A percentile compares a stretch with the other conserved stretches of the same genome.
These are phyloP conservation scores for Orbilia quercus DNA, from an alignment of 2,329 filamentous ascomycete species.

Conservation along the genomic window DNA sequence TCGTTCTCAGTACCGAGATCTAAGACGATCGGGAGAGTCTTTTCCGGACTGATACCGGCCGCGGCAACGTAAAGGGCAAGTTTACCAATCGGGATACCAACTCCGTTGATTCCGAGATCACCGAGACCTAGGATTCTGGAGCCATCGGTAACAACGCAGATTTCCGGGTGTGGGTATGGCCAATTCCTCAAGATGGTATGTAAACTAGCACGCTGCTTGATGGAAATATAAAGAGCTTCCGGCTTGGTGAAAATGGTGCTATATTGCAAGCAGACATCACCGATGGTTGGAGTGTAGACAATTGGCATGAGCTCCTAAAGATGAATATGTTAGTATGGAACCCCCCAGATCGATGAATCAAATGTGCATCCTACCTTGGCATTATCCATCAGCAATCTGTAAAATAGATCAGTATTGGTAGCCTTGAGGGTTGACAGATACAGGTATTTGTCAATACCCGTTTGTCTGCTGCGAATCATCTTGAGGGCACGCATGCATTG, in stretches of 20 bases:
- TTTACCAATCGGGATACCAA: constrained; percentile 98
- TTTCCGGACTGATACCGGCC: constrained; percentile 90
- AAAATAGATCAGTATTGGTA: constrained; percentile 83
- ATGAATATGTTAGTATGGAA: constrained; percentile 1
- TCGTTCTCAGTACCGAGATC: constrained; percentile 75
- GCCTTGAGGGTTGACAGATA: constrained; percentile 81
- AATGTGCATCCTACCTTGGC: constrained; percentile 65
- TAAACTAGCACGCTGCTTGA: constrained; percentile 91
- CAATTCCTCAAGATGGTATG: constrained; percentile 90
- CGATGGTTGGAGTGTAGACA: constrained; percentile 90
- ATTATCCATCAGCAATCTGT: constrained; percentile 81
- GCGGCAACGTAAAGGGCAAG: constrained; percentile 93
- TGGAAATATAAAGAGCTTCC: constrained; percentile 95
- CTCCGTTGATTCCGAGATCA: constrained; percentile 95
- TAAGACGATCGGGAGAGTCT: constrained; percentile 78
- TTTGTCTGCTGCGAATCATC: constrained; percentile 72
- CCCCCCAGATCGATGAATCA: constrained; percentile 9
- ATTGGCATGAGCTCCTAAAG: constrained; percentile 81
- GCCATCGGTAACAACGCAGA: constrained; percentile 97
- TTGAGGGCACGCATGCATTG: constrained; percentile 76
- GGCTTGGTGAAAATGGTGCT: constrained; percentile 94
- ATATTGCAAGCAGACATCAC: constrained; percentile 96
- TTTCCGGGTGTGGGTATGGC: constrained; percentile 88
- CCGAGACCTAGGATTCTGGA: constrained; percentile 92
- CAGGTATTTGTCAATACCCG: constrained; percentile 78